A percentile compares a stretch with the other conserved stretches of the same genome.
phyloP scores from a whole-genome alignment of 2,329 filamentous ascomycete genomes.

The Ophiostoma australiae region DNA sequence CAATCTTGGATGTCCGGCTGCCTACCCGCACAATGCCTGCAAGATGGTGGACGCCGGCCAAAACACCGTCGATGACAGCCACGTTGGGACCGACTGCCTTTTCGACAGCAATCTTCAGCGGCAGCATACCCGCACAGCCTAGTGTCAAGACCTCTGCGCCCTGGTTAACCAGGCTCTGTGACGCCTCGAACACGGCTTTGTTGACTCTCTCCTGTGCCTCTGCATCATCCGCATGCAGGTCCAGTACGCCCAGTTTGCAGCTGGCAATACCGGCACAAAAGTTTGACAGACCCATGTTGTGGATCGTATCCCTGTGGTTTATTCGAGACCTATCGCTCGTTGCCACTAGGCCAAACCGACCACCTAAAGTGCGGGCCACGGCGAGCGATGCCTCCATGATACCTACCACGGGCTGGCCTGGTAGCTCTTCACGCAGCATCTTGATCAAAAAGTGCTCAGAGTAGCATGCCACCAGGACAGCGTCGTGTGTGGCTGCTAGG shows the following conservation, averaged over 20 bases:
- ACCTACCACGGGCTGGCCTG: slow-evolving; percentile 26
- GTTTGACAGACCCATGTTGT: slow-evolving; percentile 25
- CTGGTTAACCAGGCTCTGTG: slow-evolving; percentile 19
- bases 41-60: slow-evolving; percentile 37
- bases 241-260: slow-evolving; percentile 27
- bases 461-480: slow-evolving; percentile 29
- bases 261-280: slow-evolving; percentile 27
- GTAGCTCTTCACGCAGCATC: slow-evolving; percentile 28
- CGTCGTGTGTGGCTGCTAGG: slow-evolving; percentile 27
- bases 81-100: slow-evolving; percentile 25
- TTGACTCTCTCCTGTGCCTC: slow-evolving; percentile 20
- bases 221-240: slow-evolving; percentile 24
- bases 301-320: slow-evolving; percentile 25
- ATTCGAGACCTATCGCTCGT: slow-evolving; percentile 25
- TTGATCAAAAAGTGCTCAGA: slow-evolving; percentile 28
- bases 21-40: slow-evolving; percentile 42
- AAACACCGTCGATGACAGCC: slow-evolving; percentile 26
- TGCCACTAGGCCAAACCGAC: slow-evolving; percentile 26
- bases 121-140: slow-evolving; percentile 27
- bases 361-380: slow-evolving; percentile 26
- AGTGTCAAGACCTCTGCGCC: slow-evolving; percentile 27
- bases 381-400: slow-evolving; percentile 29
- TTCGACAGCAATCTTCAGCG: slow-evolving; percentile 27
- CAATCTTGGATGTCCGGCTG: slow-evolving; percentile 24
- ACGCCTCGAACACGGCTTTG: slow-evolving; percentile 18